phyloP scores from a whole-genome alignment of 805 yeast genomes.

The Metschnikowia colocasiae region DNA sequence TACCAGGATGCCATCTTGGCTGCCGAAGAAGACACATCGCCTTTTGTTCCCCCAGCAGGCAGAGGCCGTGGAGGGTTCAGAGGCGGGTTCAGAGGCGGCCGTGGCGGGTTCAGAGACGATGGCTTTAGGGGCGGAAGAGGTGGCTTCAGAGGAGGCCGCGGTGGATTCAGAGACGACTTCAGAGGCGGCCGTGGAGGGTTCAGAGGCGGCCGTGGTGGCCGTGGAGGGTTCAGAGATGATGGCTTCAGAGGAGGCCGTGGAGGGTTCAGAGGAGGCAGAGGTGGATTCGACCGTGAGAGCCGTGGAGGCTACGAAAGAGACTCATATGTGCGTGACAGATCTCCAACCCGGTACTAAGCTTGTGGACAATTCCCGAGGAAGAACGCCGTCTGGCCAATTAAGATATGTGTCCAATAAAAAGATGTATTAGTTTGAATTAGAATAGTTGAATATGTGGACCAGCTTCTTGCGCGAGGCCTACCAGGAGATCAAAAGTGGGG shows the following conservation, averaged over 20 bases:
- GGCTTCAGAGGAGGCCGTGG: slow-evolving; percentile 40
- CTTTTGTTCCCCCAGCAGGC: slow-evolving; percentile 51
- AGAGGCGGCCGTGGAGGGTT: slow-evolving; percentile 29
- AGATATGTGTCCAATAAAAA: slow-evolving; percentile 5
- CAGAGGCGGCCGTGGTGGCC: slow-evolving; percentile 32
- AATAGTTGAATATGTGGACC: background rate
- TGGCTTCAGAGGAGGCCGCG: slow-evolving; percentile 48
- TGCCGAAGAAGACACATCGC: slow-evolving; percentile 75
- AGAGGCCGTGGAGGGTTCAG: slow-evolving; percentile 42
- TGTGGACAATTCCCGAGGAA: background rate
- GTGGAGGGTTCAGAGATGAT: slow-evolving; percentile 12
- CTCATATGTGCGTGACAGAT: slow-evolving; percentile 51
- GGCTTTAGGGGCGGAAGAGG: slow-evolving; percentile 21
- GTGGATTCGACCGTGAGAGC: slow-evolving; percentile 49
- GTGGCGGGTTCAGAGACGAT: slow-evolving; percentile 38
- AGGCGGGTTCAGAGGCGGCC: slow-evolving; percentile 39
- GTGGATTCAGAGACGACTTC: slow-evolving; percentile 33
- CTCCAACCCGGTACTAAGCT: slow-evolving; percentile 65
- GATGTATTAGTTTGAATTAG: slow-evolving; percentile 6
- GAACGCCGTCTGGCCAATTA: slow-evolving; percentile 4
- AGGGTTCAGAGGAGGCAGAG: slow-evolving; percentile 38
- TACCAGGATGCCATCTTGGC: slow-evolving; percentile 65
- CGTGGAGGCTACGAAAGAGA: slow-evolving; percentile 43
- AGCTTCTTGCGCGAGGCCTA: too few relatives aligned
- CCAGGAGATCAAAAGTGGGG: too few relatives aligned